phyloP scores from a whole-genome alignment of 2,329 filamentous ascomycete genomes.

The Cercospora canescens region DNA sequence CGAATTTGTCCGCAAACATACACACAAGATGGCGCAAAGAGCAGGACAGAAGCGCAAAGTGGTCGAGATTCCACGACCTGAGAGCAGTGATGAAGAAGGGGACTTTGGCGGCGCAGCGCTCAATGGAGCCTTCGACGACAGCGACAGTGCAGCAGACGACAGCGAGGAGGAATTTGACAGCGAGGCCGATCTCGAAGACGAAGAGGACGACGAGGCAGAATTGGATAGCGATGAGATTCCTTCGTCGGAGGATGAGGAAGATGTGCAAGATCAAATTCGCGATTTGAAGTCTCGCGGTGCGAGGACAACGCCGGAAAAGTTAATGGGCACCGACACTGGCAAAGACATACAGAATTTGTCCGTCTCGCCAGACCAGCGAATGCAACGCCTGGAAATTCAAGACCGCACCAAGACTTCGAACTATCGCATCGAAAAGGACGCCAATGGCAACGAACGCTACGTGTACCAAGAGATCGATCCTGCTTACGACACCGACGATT shows the following conservation, averaged over 20 bases:
- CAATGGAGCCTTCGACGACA: conserved; percentile 34
- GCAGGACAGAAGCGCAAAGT: conserved; percentile 48
- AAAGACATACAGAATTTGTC: conserved; percentile 25
- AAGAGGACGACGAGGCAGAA: conserved; percentile 30
- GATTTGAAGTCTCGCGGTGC: conserved; percentile 40
- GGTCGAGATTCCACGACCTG: conserved; percentile 36
- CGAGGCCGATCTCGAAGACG: conserved; percentile 27
- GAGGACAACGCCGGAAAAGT: conserved; percentile 22
- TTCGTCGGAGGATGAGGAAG: conserved; percentile 41
- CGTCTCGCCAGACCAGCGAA: conserved; percentile 21
- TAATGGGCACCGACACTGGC: conserved; percentile 32
- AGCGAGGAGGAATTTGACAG: conserved; percentile 29
- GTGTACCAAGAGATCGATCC: conserved; percentile 93
- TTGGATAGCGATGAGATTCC: conserved; percentile 43
- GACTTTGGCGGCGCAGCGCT: conserved; percentile 37
- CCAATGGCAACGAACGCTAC: conserved; percentile 87
- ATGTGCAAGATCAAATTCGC: conserved; percentile 47
- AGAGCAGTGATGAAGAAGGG: conserved; percentile 36
- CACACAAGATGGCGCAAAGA: conserved; percentile 27
- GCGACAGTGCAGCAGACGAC: conserved; percentile 36
- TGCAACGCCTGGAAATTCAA: conserved; percentile 19
- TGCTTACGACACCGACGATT: conserved; percentile 94
- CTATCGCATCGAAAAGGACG: conserved; percentile 70
- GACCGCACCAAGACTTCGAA: conserved; percentile 44
- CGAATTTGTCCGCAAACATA: conserved; percentile 7